Evolutionary conservation across 306 rosid species (phyloP).

Genomic region (Vigna nakashimae): DNA sequence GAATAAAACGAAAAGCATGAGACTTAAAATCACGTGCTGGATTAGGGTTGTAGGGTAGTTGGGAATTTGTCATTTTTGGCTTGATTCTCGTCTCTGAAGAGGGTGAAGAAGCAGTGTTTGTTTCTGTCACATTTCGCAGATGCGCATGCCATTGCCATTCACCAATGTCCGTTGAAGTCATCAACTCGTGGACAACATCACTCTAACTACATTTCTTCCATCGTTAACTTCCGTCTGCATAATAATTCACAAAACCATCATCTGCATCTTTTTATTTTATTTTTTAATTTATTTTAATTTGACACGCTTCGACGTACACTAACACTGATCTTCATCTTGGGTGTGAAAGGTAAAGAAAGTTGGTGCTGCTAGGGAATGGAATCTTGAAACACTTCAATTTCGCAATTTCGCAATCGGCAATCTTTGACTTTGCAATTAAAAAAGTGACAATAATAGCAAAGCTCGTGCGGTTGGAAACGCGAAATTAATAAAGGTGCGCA

Average conservation of each 20-base stretch:
- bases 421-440: constrained; percentile 50
- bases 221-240: too few species aligned
- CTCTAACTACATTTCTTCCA: too few species aligned
- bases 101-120: constrained; percentile 3
- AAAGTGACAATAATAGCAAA: constrained; percentile 40
- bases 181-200: neutral
- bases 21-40: constrained; percentile 39
- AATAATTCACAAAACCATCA: neutral
- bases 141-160: constrained; percentile 3
- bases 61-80: constrained; percentile 13
- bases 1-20: neutral
- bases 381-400: constrained; percentile 38
- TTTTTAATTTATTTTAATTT: neutral
- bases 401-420: constrained; percentile 39
- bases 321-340: neutral
- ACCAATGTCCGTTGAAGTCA: neutral
- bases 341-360: constrained; percentile 38
- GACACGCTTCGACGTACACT: constrained; percentile 31
- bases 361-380: constrained; percentile 19
- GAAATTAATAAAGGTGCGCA: neutral
- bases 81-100: neutral
- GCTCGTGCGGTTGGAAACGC: constrained; percentile 26
- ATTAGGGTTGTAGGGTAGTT: constrained; percentile 3
- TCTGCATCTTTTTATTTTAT: neutral
- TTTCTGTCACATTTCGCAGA: neutral